These are phyloP conservation scores for Russula abietina DNA, from an alignment of 768 basidiomycete species.

Conservation along the genomic window DNA sequence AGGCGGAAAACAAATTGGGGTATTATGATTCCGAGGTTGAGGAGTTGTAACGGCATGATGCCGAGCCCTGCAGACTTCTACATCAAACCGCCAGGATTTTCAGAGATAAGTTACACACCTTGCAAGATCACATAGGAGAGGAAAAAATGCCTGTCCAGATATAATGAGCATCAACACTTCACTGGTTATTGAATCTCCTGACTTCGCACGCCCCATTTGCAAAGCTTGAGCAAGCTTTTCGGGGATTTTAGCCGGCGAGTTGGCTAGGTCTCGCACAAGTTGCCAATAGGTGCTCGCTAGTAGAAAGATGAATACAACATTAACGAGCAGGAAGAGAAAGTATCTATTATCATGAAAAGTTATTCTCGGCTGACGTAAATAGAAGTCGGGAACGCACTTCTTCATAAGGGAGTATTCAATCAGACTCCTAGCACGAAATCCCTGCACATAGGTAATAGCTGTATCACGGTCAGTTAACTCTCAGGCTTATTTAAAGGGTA, in stretches of 20 bases:
- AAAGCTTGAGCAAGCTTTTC: constrained; percentile 86
- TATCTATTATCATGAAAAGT: constrained; percentile 54
- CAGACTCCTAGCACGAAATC: constrained; percentile 84
- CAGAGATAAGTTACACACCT: constrained; percentile 37
- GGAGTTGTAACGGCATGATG: constrained; percentile 91
- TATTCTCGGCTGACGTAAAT: constrained; percentile 4
- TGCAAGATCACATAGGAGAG: constrained; percentile 80
- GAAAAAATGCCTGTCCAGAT: constrained; percentile 61
- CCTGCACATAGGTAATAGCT: constrained; percentile 85
- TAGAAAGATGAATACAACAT: constrained; percentile 92
- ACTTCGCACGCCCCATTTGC: constrained; percentile 70
- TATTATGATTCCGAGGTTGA: constrained; percentile 85
- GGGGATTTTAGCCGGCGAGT: constrained; percentile 89
- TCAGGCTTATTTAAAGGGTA: not conserved
- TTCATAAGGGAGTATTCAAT: constrained; percentile 88
- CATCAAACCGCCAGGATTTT: not conserved
- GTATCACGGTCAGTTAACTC: constrained; percentile 6
- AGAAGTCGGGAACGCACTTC: constrained; percentile 51
- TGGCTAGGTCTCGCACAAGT: constrained; percentile 84
- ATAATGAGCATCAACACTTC: constrained; percentile 4
- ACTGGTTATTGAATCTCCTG: constrained; percentile 24
- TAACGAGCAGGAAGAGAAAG: constrained; percentile 85
- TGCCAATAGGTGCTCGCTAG: constrained; percentile 90
- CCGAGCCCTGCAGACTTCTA: constrained; percentile 55
- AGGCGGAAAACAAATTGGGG: constrained; percentile 68